Evolutionary conservation across 164 flowering plant genomes (phyloP).

Genomic region (Sedum album): DNA sequence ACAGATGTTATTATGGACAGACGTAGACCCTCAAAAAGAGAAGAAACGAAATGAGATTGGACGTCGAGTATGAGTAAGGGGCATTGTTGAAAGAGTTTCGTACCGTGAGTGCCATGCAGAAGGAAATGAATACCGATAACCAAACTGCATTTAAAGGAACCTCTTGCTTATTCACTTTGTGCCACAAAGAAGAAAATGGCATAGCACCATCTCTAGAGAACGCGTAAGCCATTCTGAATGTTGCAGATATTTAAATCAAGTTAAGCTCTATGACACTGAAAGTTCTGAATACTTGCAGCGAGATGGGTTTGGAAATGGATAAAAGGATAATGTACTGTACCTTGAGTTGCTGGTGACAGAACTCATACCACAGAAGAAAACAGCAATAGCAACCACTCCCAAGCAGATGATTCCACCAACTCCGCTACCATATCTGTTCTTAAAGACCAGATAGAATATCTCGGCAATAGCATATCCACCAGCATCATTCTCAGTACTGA

Average conservation of each 20-base stretch:
- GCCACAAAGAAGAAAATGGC: constrained; percentile 88
- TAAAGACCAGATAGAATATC: constrained; percentile 72
- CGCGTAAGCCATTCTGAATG: constrained; percentile 84
- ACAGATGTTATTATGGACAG: background rate
- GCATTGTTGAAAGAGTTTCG: constrained; percentile 9
- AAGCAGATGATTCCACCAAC: constrained; percentile 85
- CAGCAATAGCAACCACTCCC: constrained; percentile 74
- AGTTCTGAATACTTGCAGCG: background rate
- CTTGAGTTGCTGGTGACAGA: constrained; percentile 86
- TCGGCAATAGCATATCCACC: constrained; percentile 96
- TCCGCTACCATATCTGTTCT: constrained; percentile 78
- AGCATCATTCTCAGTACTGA: constrained; percentile 64
- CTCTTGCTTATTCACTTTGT: constrained; percentile 79
- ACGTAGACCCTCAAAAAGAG: background rate
- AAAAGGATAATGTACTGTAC: constrained; percentile 23
- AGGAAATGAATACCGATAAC: constrained; percentile 67
- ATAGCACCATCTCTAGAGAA: constrained; percentile 99
- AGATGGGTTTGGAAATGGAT: background rate
- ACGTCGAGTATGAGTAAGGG: background rate
- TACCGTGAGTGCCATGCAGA: constrained; percentile 95
- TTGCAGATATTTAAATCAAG: constrained; percentile 1
- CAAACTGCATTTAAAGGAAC: constrained; percentile 92
- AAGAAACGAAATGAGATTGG: too few relatives aligned
- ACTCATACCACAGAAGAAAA: constrained; percentile 93
- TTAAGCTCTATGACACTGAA: background rate